Evolutionary conservation across 192 early-diverging fungal species (phyloP).

Genomic region (Thamnidium elegans): DNA sequence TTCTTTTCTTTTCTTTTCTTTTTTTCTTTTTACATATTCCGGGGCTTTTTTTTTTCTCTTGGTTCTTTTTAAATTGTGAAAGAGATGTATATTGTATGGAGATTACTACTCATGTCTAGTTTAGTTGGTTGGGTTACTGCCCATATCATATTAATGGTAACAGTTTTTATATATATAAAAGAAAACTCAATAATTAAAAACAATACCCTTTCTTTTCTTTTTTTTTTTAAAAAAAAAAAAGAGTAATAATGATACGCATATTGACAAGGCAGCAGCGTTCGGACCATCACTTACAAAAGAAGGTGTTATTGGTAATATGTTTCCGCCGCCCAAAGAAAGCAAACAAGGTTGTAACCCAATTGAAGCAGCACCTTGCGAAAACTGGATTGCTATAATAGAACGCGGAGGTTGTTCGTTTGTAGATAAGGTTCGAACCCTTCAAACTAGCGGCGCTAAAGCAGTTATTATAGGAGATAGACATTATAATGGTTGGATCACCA

Average conservation of each 20-base stretch:
- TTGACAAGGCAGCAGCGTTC: conserved; percentile 79
- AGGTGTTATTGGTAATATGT: conserved; percentile 59
- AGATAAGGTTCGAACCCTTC: conserved; percentile 89
- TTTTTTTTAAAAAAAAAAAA: conserved; percentile 10
- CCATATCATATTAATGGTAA: too few relatives aligned
- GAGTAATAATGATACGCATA: conserved; percentile 51
- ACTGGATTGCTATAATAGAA: conserved; percentile 82
- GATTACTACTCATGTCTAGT: too few relatives aligned
- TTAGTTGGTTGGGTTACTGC: too few relatives aligned
- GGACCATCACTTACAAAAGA: conserved; percentile 72
- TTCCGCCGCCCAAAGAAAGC: conserved; percentile 51
- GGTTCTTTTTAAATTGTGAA: too few relatives aligned
- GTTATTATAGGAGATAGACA: conserved; percentile 85
- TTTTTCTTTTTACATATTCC: not conserved
- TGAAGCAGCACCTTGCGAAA: conserved; percentile 27
- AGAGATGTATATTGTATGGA: too few relatives aligned
- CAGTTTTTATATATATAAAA: too few relatives aligned
- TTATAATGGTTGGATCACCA: conserved; percentile 73
- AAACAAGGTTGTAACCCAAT: conserved; percentile 57
- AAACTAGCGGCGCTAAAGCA: conserved; percentile 71
- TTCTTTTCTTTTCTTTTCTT: not conserved
- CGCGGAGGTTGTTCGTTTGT: conserved; percentile 87
- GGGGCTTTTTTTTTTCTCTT: not conserved
- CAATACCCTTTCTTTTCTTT: too few relatives aligned
- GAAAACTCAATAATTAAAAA: too few relatives aligned